Conservation (phyloP, 116 monocot genomes). For the Phalaenopsis hybrid region DNA sequence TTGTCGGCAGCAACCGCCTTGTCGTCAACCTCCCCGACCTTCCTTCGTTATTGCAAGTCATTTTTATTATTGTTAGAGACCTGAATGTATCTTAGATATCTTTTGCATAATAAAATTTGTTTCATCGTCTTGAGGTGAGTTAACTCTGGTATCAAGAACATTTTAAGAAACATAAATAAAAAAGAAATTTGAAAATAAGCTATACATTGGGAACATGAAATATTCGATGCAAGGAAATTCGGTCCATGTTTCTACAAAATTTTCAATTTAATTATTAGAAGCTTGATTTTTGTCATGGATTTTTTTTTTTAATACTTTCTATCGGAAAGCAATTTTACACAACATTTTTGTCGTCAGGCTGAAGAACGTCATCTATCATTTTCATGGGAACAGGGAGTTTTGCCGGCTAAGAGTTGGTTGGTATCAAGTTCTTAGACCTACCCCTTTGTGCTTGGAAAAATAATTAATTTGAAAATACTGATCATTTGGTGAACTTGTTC, state of each 20-base stretch:
- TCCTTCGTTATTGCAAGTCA: too few species aligned
- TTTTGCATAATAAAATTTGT: too few species aligned
- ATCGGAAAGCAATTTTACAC: background rate
- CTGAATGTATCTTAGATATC: too few species aligned
- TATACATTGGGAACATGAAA: background rate
- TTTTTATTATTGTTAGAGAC: too few species aligned
- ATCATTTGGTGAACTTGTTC: constrained; percentile 9
- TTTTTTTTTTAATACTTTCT: background rate
- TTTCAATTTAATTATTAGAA: background rate
- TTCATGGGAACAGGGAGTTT: constrained; percentile 89
- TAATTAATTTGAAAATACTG: background rate
- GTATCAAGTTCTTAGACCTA: constrained; percentile 10
- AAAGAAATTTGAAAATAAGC: background rate
- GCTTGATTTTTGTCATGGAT: background rate
- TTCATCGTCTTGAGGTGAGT: too few species aligned
- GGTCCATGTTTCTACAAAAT: background rate
- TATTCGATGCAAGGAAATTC: background rate
- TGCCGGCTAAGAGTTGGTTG: constrained; percentile 80
- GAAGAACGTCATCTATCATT: constrained; percentile 80
- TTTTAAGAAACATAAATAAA: too few species aligned
- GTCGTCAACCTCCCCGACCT: too few species aligned
- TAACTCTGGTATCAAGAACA: too few species aligned
- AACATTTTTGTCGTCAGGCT: constrained; percentile 38
- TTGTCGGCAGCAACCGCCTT: too few species aligned
- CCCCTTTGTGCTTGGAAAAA: background rate